phyloP scores from a whole-genome alignment of 306 rosid genomes.

The Castanea sativa region DNA sequence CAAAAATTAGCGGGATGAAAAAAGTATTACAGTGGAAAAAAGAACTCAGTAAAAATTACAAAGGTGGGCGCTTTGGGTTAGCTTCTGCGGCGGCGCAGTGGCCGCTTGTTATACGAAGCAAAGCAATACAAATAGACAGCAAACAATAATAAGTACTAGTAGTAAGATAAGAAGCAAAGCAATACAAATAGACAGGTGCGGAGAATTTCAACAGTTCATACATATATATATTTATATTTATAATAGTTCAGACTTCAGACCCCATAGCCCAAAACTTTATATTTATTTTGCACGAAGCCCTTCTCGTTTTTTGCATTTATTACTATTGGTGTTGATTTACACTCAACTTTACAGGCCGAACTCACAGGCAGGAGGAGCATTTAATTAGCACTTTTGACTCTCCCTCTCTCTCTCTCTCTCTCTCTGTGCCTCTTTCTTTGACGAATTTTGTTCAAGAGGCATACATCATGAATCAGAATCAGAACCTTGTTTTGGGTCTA shows the following conservation, averaged over 20 bases:
- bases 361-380: background rate
- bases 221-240: no score
- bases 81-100: conserved; percentile 47
- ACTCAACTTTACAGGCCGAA: no score
- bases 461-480: conserved; percentile 17
- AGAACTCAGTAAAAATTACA: background rate
- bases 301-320: conserved; percentile 2
- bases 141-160: no score
- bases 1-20: background rate
- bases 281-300: background rate
- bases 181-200: conserved; percentile 17
- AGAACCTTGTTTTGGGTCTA: conserved; percentile 16
- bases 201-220: conserved; percentile 10
- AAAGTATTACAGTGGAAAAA: background rate
- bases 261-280: background rate
- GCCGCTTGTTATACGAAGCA: conserved; percentile 26
- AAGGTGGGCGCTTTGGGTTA: background rate
- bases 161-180: background rate
- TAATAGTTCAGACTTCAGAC: background rate
- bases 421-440: conserved; percentile 9
- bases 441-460: background rate
- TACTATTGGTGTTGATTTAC: background rate
- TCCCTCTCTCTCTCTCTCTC: background rate
- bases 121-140: conserved; percentile 14
- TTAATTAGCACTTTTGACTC: no score